Evolutionary conservation across 2,329 filamentous ascomycete species (phyloP), one percentile per base, ranked within the genome.

Genomic region (Aspergillus jensenii): DNA sequence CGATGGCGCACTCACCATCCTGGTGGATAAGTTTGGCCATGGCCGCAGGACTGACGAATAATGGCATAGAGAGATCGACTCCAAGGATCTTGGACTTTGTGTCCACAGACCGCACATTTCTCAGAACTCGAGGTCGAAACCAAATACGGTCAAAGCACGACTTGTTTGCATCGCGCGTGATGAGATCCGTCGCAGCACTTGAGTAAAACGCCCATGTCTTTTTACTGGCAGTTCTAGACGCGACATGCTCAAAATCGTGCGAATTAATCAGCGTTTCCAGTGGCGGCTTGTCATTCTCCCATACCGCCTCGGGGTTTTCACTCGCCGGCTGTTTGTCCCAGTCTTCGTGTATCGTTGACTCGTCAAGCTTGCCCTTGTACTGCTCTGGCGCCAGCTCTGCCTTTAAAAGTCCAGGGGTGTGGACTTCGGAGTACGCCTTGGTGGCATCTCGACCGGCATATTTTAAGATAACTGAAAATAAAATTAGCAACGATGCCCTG

Each of bases 191-290:
- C 11, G 87, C 84, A 2, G 86, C 87, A 8, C 85, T 87, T 19
- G 84, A 87, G 67, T 87, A 84, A 66, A 89, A 90, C 0, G 87
- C 87, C 84, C 85, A 89, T n/a, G 86, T 83, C 66, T 90, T 89
- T 41, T 81, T 79, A 8, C 79, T 79, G 48, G 87, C 78, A 6
- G 80, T 82, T 25, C 76, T 75, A 15, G 80, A 78, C 4, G 87
- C 86, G 0, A 82, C 84, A 11, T 74, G 58, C 52, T 84, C 81
- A 66, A 89, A 89, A 72, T 89, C 87, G 60, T 86, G 77, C 6
- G 82, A 76, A 63, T 79, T 86, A 67, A 87, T 83, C 23, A 87
- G 67, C 11, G 77, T 80, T n/a, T 80, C 72, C 12, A 87, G 73
- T 2, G 82, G 79, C 3, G 82, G 81, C 56, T 80, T 82, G 52